These are phyloP conservation scores for Exophiala alcalophila DNA, from an alignment of 2,329 filamentous ascomycete genomes.

Conservation along the genomic window DNA sequence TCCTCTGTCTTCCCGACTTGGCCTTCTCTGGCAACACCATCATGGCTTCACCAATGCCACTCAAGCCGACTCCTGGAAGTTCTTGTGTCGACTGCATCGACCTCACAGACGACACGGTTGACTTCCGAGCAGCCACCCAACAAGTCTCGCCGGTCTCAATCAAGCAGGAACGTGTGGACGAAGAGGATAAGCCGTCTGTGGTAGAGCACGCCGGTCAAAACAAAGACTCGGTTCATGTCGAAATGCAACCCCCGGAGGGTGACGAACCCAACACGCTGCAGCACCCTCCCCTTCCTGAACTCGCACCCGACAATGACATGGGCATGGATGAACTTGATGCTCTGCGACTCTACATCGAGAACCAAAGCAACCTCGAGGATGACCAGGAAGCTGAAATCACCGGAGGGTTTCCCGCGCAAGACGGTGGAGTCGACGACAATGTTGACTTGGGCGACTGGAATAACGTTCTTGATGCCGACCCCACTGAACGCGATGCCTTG, in stretches of 20 bases:
- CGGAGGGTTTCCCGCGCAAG: neutral
- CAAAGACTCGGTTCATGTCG: no score
- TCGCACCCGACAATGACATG: neutral
- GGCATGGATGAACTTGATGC: constrained; percentile 7
- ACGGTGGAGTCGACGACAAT: constrained; percentile 1
- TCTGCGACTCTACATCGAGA: constrained; percentile 15
- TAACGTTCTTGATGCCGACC: constrained; percentile 5
- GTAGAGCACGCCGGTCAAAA: no score
- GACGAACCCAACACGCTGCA: no score
- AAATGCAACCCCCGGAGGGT: no score
- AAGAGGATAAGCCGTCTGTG: neutral
- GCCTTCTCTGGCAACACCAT: no score
- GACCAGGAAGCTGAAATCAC: neutral
- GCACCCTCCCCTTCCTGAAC: neutral
- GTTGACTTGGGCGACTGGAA: constrained; percentile 15
- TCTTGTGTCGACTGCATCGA: constrained; percentile 9
- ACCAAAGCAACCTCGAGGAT: constrained; percentile 7
- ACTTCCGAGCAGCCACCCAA: neutral
- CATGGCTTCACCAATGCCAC: constrained; percentile 8
- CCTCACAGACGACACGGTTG: constrained; percentile 18
- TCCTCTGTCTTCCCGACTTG: no score
- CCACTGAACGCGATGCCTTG: neutral
- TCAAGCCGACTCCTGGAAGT: neutral
- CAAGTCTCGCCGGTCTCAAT: neutral
- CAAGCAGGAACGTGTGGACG: constrained; percentile 14